Conservation (phyloP, 2,329 filamentous ascomycete genomes). For the Phaeophleospora eucalypticola region DNA sequence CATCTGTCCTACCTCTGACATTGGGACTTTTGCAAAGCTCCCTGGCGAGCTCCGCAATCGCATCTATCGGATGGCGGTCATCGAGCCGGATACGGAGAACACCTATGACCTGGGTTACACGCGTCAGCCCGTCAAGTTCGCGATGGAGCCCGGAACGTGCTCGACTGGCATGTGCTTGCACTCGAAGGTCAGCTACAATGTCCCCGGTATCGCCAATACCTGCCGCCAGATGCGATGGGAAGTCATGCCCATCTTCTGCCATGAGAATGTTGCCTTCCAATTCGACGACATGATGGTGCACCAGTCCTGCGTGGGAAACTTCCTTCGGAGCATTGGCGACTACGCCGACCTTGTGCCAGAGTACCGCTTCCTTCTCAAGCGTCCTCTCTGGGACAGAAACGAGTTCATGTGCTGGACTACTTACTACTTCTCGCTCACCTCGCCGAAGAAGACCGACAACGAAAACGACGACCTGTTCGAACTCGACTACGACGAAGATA, state of each 20-base stretch:
- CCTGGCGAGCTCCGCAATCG: conserved; percentile 26
- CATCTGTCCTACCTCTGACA: conserved; percentile 14
- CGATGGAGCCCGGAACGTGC: conserved; percentile 16
- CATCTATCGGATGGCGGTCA: conserved; percentile 24
- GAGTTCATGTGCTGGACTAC: conserved; percentile 10
- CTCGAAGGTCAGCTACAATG: conserved; percentile 9
- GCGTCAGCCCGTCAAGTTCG: conserved; percentile 13
- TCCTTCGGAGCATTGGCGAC: conserved; percentile 14
- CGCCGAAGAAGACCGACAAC: neutral
- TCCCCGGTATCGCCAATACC: conserved; percentile 23
- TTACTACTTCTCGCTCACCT: conserved; percentile 17
- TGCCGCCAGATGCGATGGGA: conserved; percentile 25
- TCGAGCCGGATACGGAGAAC: neutral
- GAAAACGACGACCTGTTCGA: neutral
- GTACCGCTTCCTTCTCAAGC: conserved; percentile 16
- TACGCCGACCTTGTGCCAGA: conserved; percentile 17
- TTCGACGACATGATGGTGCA: conserved; percentile 24
- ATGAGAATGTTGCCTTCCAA: conserved; percentile 20
- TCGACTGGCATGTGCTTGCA: conserved; percentile 19
- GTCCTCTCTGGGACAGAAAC: conserved; percentile 11
- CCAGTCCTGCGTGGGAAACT: conserved; percentile 21
- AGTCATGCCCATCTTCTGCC: conserved; percentile 21
- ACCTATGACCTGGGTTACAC: too few relatives aligned
- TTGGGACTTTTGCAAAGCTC: conserved; percentile 24
- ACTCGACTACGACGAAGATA: neutral